Evolutionary conservation across 2,329 filamentous ascomycete genomes (phyloP), one percentile per base, ranked within the genome.

Genomic region (Exophiala sp.): DNA sequence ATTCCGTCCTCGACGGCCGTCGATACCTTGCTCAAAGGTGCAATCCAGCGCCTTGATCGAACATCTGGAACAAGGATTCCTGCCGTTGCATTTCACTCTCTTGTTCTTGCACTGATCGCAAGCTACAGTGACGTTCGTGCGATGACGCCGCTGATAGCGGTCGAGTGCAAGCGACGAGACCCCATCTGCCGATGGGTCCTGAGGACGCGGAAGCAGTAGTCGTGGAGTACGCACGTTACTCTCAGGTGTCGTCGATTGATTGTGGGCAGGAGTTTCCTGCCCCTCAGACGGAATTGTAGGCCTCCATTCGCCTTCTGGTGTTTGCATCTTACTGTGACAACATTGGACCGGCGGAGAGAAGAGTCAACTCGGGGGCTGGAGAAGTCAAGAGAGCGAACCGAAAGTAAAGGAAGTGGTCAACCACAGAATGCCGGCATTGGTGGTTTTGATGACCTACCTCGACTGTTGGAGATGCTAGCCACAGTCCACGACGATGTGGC

Each of bases 91-190:
- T 67, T 73, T 73, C 57, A 41, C 55, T 20, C 74, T 74, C 59
- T 74, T 74, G 52, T 67, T 71, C 58, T 72, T 71, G 65, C 72
- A 75, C 43, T 69, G 66, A 58, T 75, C 70, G 60, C 72, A 75
- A 55, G 72, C 72, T 51, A 72, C 65, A n/a, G 72, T 74, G 41
- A 74, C 71, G 65, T 72, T 72, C 65, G 72, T 74, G 44, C 72
- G 70, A 51, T 68, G 63, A 9, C 47, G 47, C 35, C 46, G 40
- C 2, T 6, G 10, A 2, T 38, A 24, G 16, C 20, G 18, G 4
- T 18, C 33, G 3, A 35, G 12, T 6, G 34, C 12, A n/a, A 14
- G 14, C n/a, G 20, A 21, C 12, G 43, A 46, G 4, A 12, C 4
- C 32, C 9, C 43, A 14, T 29, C 20, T n/a, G n/a, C 20, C 11